A percentile compares a stretch with the other conserved stretches of the same genome.
Evolutionary conservation across 495 filamentous ascomycete species (phyloP).

Genomic region (Hypoxylon trugodes): DNA sequence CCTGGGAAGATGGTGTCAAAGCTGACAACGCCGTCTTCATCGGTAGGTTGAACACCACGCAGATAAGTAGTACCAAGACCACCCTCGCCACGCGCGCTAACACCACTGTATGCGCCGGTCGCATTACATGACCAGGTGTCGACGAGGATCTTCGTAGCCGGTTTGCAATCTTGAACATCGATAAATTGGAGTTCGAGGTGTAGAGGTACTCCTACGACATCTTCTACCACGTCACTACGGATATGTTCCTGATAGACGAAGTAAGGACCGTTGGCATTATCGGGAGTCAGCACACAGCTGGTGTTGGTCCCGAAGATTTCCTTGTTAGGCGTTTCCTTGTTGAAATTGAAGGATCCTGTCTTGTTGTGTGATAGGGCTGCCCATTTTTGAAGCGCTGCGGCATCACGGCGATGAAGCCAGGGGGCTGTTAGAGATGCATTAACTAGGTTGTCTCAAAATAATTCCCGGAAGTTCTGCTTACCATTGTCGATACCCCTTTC

Average conservation of each 20-base stretch:
- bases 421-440: slow-evolving; percentile 28
- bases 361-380: slow-evolving; percentile 49
- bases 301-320: slow-evolving; percentile 59
- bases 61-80: slow-evolving; percentile 58
- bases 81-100: slow-evolving; percentile 46
- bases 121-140: slow-evolving; percentile 68
- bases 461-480: slow-evolving; percentile 8
- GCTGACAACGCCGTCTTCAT: slow-evolving; percentile 62
- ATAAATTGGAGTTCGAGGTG: slow-evolving; percentile 66
- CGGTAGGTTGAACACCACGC: slow-evolving; percentile 60
- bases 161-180: slow-evolving; percentile 63
- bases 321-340: slow-evolving; percentile 54
- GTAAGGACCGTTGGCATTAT: slow-evolving; percentile 54
- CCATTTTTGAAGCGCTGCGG: slow-evolving; percentile 50
- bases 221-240: slow-evolving; percentile 59
- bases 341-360: slow-evolving; percentile 39
- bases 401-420: slow-evolving; percentile 51
- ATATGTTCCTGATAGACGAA: slow-evolving; percentile 57
- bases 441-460: background rate
- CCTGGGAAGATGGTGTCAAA: slow-evolving; percentile 69
- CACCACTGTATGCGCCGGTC: slow-evolving; percentile 63
- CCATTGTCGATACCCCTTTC: slow-evolving; percentile 33
- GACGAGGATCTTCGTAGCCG: slow-evolving; percentile 57
- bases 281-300: slow-evolving; percentile 50
- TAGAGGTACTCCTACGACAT: slow-evolving; percentile 57